These are phyloP conservation scores for Rhodotorula sp. DNA, from an alignment of 1,284 basidiomycete species.

Conservation along the genomic window DNA sequence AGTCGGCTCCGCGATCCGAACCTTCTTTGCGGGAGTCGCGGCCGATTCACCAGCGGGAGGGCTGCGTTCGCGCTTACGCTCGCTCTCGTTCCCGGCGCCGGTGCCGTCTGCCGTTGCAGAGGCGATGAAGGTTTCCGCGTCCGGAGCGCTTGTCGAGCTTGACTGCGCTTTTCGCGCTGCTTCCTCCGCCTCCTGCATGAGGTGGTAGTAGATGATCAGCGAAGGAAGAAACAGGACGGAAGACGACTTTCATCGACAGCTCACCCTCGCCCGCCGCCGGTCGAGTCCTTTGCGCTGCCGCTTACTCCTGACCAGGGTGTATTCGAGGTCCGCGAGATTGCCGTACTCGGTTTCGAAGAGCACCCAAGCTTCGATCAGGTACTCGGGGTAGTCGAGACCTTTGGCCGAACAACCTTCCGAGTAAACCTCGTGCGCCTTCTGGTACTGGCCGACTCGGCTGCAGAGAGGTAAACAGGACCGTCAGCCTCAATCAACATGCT, in stretches of 20 bases:
- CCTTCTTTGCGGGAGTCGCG: slow-evolving; percentile 31
- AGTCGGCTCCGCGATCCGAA: slow-evolving; percentile 38
- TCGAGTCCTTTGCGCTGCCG: slow-evolving; percentile 61
- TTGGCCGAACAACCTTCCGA: slow-evolving; percentile 59
- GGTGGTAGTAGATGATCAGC: slow-evolving; percentile 30
- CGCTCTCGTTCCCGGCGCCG: slow-evolving; percentile 45
- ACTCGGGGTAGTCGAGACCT: slow-evolving; percentile 86
- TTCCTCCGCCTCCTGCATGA: slow-evolving; percentile 58
- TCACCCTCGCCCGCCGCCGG: slow-evolving; percentile 65
- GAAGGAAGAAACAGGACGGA: slow-evolving; percentile 41
- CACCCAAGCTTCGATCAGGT: slow-evolving; percentile 81
- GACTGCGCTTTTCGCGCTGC: slow-evolving; percentile 51
- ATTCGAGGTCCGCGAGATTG: slow-evolving; percentile 64
- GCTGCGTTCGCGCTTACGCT: slow-evolving; percentile 54
- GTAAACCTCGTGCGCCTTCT: slow-evolving; percentile 65
- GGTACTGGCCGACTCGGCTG: slow-evolving; percentile 49
- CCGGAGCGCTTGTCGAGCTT: neutral
- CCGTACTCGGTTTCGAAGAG: slow-evolving; percentile 83
- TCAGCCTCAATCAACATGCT: neutral
- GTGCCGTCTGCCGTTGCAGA: slow-evolving; percentile 4
- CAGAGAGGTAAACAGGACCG: neutral
- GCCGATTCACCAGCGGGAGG: slow-evolving; percentile 14
- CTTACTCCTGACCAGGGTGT: slow-evolving; percentile 52
- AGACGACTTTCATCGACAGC: slow-evolving; percentile 27
- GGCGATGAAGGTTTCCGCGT: slow-evolving; percentile 44